Evolutionary conservation across 345 rosid genomes (phyloP).

Genomic region (Linum lewisii): DNA sequence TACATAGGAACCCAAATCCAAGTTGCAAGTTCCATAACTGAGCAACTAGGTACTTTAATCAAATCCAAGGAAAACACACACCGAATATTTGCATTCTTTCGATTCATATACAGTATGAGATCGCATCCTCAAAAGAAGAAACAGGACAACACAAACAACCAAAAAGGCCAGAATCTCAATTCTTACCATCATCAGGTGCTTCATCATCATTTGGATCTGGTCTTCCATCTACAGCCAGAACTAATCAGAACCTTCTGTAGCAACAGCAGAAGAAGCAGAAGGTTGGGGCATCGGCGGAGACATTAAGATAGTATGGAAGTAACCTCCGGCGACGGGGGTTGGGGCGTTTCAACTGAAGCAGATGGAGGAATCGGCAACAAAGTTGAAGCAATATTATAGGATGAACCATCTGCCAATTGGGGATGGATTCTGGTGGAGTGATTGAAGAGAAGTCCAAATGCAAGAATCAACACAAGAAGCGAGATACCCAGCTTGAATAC

Average conservation of each 20-base stretch:
- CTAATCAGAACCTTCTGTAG: not conserved
- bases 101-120: too few species aligned
- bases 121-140: not conserved
- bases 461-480: slow-evolving; percentile 43
- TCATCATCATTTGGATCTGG: slow-evolving; percentile 41
- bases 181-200: slow-evolving; percentile 33
- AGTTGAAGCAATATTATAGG: too few species aligned
- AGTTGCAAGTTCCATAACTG: too few species aligned
- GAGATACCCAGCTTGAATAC: slow-evolving; percentile 41
- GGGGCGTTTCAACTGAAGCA: slow-evolving; percentile 1
- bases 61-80: too few species aligned
- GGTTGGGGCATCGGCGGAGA: slow-evolving; percentile 6
- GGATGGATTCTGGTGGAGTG: slow-evolving; percentile 18
- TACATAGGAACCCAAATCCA: too few species aligned
- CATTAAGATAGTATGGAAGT: not conserved
- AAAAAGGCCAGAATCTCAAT: not conserved
- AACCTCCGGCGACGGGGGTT: not conserved
- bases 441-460: slow-evolving; percentile 40
- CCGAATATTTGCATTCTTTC: not conserved
- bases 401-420: not conserved
- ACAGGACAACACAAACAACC: slow-evolving; percentile 2
- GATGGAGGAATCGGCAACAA: too few species aligned
- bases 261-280: slow-evolving; percentile 8
- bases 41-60: too few species aligned
- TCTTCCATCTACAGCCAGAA: not conserved